Base-by-base conservation (phyloP, 768 basidiomycete genomes). In the Phanerodontia chrysosporium region DNA sequence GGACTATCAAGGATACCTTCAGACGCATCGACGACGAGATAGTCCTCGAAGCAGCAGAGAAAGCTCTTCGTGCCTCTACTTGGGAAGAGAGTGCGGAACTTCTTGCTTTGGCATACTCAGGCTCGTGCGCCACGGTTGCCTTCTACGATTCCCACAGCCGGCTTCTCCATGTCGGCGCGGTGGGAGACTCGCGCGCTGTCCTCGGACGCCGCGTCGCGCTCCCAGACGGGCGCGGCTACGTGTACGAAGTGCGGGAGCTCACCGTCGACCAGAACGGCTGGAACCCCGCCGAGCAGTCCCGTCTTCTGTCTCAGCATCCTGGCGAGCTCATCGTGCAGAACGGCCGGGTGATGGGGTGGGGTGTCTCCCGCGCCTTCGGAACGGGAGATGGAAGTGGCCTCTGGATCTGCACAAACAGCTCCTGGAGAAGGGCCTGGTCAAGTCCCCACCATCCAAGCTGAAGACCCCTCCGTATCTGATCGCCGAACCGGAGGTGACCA, bases 401-500 rank as follows among this genome's bases (percentile, higher is more conserved):
- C 49, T 59, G 13, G 75, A 74, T 5, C 62, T 74, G 1, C 79
- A 80, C 58, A 58, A 70, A 30, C 68, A 70, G 21, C 64, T 81
- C 27, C 65, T 71, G 51, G 57, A 63, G 25, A 70, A 73, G 29
- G 75, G 72, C 58, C 66, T 80, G 9, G 74, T 74, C 14, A 71
- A 75, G 39, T 46, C 63, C 0, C 67, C 68, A 7, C 69, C 60
- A 12, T 57, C 68, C 8, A 62, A 69, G 27, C 69, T 76, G 57
- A 72, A 70, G 60, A 82, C 78, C 1, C 83, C 83, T 2, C 79
- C 80, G 0, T 80, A 81, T 64, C 70, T 83, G 21, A 80, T 77
- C 8, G 81, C 82, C 0, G 76, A 78, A 59, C 83, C 83, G 2
- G 79, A 78, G 49, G 74, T 83, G 32, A 79, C 74, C n/a, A 73